A percentile compares a stretch with the other conserved stretches of the same genome.
Evolutionary conservation across 1,284 basidiomycete genomes (phyloP).

Genomic region (Marasmius tenuissimus): DNA sequence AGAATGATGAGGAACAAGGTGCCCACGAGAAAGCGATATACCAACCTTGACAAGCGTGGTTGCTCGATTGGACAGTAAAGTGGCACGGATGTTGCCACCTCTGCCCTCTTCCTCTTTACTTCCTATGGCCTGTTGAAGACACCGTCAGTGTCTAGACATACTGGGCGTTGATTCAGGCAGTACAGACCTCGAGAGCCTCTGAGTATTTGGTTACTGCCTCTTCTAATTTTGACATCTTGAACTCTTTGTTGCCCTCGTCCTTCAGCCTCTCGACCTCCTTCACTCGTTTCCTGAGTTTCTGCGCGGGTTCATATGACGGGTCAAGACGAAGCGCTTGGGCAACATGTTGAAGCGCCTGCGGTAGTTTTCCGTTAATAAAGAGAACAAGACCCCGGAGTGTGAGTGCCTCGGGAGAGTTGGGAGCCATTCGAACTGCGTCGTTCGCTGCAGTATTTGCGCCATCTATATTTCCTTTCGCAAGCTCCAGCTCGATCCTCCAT

Average conservation of each 20-base stretch:
- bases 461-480: slow-evolving; percentile 70
- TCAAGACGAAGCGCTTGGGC: slow-evolving; percentile 77
- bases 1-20: neutral
- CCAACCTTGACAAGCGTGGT: slow-evolving; percentile 76
- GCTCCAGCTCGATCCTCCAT: slow-evolving; percentile 78
- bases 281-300: slow-evolving; percentile 71
- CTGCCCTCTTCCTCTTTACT: slow-evolving; percentile 63
- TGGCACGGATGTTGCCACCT: slow-evolving; percentile 77
- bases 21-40: neutral
- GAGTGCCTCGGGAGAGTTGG: slow-evolving; percentile 81
- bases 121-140: slow-evolving; percentile 53
- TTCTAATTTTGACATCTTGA: slow-evolving; percentile 62
- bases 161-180: neutral
- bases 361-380: slow-evolving; percentile 73
- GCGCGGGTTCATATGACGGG: slow-evolving; percentile 74
- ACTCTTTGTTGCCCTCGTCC: slow-evolving; percentile 80
- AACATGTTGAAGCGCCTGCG: slow-evolving; percentile 73
- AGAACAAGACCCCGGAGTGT: slow-evolving; percentile 78
- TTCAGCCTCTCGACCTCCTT: slow-evolving; percentile 81
- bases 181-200: slow-evolving; percentile 63
- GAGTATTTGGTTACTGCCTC: slow-evolving; percentile 72
- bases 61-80: slow-evolving; percentile 81
- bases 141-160: neutral
- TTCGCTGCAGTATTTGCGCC: slow-evolving; percentile 71
- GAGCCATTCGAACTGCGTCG: slow-evolving; percentile 71